Percentiles rank a stretch among this genome's conserved stretches.
Evolutionary conservation across 2,329 filamentous ascomycete genomes (phyloP).

Genomic region (Lecanicillium sp.): DNA sequence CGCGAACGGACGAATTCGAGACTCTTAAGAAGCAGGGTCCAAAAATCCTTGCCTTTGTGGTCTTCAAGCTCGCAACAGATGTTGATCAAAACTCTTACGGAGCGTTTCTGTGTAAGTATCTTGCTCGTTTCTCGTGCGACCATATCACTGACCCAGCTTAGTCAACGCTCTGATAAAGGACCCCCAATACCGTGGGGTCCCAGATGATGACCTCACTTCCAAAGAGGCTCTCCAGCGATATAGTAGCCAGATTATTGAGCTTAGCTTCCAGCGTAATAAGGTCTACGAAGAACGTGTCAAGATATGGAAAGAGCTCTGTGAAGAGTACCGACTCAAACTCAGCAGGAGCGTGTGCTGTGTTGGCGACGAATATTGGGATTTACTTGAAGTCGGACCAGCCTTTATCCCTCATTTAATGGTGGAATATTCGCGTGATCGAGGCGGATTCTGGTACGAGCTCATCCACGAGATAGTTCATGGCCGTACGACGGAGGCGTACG

Average conservation of each 20-base stretch:
- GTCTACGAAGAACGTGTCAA: neutral
- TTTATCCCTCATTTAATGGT: slow-evolving; percentile 13
- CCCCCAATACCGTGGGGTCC: neutral
- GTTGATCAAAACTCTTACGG: neutral
- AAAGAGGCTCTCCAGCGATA: slow-evolving; percentile 4
- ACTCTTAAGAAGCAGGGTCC: slow-evolving; percentile 9
- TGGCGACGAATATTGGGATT: slow-evolving; percentile 9
- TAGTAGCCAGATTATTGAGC: slow-evolving; percentile 1
- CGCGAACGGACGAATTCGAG: slow-evolving; percentile 4
- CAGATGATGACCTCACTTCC: slow-evolving; percentile 6
- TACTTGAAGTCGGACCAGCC: slow-evolving; percentile 10
- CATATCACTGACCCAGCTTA: slow-evolving; percentile 3
- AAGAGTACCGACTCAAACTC: neutral
- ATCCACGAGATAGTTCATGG: slow-evolving; percentile 13
- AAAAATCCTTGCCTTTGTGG: slow-evolving; percentile 8
- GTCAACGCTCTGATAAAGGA: slow-evolving; percentile 6
- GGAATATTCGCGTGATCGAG: slow-evolving; percentile 9
- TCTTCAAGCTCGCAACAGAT: slow-evolving; percentile 2
- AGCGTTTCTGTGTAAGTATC: slow-evolving; percentile 4
- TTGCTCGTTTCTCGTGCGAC: neutral
- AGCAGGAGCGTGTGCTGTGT: neutral
- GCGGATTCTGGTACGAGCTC: slow-evolving; percentile 14
- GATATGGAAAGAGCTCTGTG: slow-evolving; percentile 2
- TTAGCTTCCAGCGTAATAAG: slow-evolving; percentile 1
- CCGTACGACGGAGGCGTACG: slow-evolving; percentile 5